Evolutionary conservation across 331 rosid species (phyloP), one percentile per base, ranked within the genome.

Genomic region (Pyrus hybrid): DNA sequence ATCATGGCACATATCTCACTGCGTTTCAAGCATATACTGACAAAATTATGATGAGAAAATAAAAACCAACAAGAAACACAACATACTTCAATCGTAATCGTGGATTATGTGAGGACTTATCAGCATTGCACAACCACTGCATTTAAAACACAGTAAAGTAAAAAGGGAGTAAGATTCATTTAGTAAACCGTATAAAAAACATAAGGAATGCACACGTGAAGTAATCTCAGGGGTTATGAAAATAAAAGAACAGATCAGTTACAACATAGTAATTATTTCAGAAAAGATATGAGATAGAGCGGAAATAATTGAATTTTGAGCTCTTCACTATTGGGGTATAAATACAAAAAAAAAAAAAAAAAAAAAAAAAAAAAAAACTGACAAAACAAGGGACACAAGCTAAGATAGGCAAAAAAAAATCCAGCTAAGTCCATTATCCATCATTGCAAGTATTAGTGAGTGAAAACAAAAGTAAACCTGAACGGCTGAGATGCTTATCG

Each of bases 41-140:
- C 20, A 63, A 20, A 28, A 28, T 28, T 63, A 26, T 63, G 67
- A 28, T 2, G 67, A 63, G 45, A 45, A 66, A 17, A 68, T 56
- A 28, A 63, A 62, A 28, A 16, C 16, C 11, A 64, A 67, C 21
- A 66, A 21, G 80, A 74, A 73, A 30, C 61, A 20, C 61, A 70
- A 74, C 94, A 45, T 95, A 95, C 99, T 95, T 95, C 81, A 92
- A 82, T 89, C 99, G 91, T 76, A 85, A 83, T 9, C 81, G 83
- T 4, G 99, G 99, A 69, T 86, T 86, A 82, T 95, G 99, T 32
- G 91, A 89, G 67, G 97, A 92, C 62, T 86, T 95, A 82, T 95
- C 97, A 82, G 99, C 97, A 81, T 92, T 90, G 91, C 99, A 95
- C 82, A 95, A 56, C 99, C 99, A 95, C 99, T 92, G 97, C 80